Conservation (phyloP, 208 protist genomes). For the Crithidia expoeki region DNA sequence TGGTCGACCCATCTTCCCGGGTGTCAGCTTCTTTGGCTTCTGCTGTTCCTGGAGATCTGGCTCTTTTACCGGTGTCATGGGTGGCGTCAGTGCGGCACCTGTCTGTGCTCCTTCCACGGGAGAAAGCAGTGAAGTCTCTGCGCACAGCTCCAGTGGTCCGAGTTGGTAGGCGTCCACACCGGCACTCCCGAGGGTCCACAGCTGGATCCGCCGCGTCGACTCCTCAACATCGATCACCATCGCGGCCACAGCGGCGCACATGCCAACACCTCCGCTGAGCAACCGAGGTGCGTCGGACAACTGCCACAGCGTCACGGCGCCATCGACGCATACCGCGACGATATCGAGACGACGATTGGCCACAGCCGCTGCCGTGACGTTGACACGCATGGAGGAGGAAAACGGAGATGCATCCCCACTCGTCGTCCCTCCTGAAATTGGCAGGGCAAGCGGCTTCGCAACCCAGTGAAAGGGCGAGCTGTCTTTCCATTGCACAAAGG, state of each 20-base stretch:
- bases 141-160: background rate
- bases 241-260: background rate
- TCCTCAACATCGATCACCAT: conserved; percentile 19
- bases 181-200: background rate
- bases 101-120: too few species aligned
- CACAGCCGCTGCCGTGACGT: conserved; percentile 4
- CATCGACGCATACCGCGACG: conserved; percentile 12
- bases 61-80: background rate
- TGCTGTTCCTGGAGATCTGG: background rate
- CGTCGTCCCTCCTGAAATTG: background rate
- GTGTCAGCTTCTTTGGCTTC: background rate
- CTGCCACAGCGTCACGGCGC: conserved; percentile 22
- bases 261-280: background rate
- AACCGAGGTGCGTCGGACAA: conserved; percentile 14
- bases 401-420: background rate
- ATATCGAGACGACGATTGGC: conserved; percentile 15
- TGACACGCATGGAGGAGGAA: too few species aligned
- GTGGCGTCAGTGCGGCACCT: background rate
- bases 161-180: conserved; percentile 15
- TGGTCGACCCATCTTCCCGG: background rate
- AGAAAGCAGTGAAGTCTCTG: background rate
- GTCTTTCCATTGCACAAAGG: conserved; percentile 16
- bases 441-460: background rate
- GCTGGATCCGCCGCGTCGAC: background rate
- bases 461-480: conserved; percentile 1